Evolutionary conservation across 768 basidiomycete species (phyloP).

Genomic region (Pleurotus djamor): DNA sequence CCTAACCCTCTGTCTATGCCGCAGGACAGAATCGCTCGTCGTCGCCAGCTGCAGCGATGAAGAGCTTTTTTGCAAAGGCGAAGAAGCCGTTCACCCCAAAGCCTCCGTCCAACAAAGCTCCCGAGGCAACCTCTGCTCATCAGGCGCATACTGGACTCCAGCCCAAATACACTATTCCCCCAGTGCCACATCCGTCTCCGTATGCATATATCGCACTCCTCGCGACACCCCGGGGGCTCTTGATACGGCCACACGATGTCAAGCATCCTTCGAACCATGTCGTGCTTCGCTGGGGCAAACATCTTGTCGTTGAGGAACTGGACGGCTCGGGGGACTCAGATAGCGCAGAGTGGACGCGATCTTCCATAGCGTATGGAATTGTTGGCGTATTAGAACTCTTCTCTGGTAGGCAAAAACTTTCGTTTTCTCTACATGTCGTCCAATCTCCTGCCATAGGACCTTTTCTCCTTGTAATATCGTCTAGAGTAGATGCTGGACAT

Average conservation of each 20-base stretch:
- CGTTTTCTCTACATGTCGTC: conserved; percentile 2
- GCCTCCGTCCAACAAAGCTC: conserved; percentile 7
- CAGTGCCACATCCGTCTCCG: conserved; percentile 75
- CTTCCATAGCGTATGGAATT: conserved; percentile 70
- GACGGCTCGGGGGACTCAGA: conserved; percentile 26
- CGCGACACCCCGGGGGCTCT: conserved; percentile 57
- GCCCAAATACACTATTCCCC: conserved; percentile 62
- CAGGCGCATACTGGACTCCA: conserved; percentile 39
- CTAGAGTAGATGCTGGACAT: conserved; percentile 59
- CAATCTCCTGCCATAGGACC: conserved; percentile 45
- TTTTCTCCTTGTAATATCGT: conserved; percentile 72
- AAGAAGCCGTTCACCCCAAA: conserved; percentile 31
- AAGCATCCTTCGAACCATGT: conserved; percentile 36
- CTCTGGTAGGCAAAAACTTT: conserved; percentile 46
- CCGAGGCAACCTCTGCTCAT: conserved; percentile 11
- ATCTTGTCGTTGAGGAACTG: conserved; percentile 50
- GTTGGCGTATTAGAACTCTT: conserved; percentile 73
- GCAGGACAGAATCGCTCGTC: neutral
- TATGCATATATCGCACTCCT: conserved; percentile 66
- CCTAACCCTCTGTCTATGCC: neutral
- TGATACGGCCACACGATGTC: conserved; percentile 55
- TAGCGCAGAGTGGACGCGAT: conserved; percentile 49
- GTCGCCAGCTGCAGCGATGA: conserved; percentile 26
- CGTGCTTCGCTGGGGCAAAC: conserved; percentile 55
- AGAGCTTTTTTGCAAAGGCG: conserved; percentile 34